Evolutionary conservation across 805 yeast species (phyloP).

Genomic region (Maudiozyma barnettii): DNA sequence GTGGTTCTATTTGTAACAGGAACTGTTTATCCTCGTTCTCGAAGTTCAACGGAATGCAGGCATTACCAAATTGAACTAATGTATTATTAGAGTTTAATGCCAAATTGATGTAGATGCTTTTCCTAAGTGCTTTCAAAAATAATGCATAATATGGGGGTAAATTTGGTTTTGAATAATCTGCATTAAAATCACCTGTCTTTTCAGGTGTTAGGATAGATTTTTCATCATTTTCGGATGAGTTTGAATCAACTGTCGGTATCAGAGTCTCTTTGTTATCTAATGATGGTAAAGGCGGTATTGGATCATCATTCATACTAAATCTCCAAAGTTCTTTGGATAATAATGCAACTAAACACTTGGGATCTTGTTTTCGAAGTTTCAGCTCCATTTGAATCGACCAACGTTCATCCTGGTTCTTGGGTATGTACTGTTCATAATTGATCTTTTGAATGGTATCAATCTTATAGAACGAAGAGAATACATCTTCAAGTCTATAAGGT

Average conservation of each 20-base stretch:
- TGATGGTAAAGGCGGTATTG: slow-evolving; percentile 25
- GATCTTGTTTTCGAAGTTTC: slow-evolving; percentile 27
- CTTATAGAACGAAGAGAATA: slow-evolving; percentile 24
- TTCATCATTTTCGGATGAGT: not conserved
- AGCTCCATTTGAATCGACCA: slow-evolving; percentile 36
- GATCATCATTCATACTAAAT: slow-evolving; percentile 33
- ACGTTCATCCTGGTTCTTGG: slow-evolving; percentile 31
- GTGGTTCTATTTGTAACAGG: slow-evolving; percentile 37
- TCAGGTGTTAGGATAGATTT: slow-evolving; percentile 16
- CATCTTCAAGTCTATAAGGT: slow-evolving; percentile 21
- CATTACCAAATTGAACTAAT: slow-evolving; percentile 43
- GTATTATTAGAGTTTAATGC: slow-evolving; percentile 27
- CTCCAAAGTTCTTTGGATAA: slow-evolving; percentile 37
- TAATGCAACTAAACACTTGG: slow-evolving; percentile 31
- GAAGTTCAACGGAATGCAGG: slow-evolving; percentile 26
- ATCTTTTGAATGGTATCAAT: slow-evolving; percentile 23
- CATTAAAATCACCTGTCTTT: slow-evolving; percentile 26
- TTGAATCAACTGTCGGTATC: not conserved
- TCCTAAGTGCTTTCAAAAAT: slow-evolving; percentile 41
- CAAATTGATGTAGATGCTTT: slow-evolving; percentile 30
- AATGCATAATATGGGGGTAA: slow-evolving; percentile 36
- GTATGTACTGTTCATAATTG: slow-evolving; percentile 27
- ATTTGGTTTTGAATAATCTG: slow-evolving; percentile 30
- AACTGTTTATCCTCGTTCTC: slow-evolving; percentile 1
- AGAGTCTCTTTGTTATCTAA: slow-evolving; percentile 6